A percentile compares a stretch with the other conserved stretches of the same genome.
Conservation (phyloP, 2,329 filamentous ascomycete species). For the Triangularia setosa region DNA sequence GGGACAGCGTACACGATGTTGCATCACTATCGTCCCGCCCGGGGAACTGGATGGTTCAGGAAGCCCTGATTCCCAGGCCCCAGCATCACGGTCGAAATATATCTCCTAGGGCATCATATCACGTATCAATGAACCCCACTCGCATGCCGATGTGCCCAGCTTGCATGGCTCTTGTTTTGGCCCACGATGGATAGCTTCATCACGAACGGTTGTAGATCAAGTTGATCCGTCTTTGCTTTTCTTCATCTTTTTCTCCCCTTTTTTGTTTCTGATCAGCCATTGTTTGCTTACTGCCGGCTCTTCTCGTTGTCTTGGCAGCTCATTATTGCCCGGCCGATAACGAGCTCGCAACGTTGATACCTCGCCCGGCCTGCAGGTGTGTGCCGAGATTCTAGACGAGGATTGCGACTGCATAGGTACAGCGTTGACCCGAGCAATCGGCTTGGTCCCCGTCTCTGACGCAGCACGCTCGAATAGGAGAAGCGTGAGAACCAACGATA, state of each 20-base stretch:
- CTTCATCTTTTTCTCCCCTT: not conserved
- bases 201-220: not conserved
- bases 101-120: not conserved
- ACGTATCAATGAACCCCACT: not conserved
- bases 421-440: not conserved
- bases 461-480: constrained; percentile 5
- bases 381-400: not conserved
- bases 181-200: not conserved
- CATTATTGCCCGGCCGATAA: not conserved
- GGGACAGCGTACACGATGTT: not conserved
- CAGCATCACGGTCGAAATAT: not conserved
- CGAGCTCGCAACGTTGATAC: not conserved
- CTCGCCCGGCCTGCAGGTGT: not conserved
- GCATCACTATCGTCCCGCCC: constrained; percentile 1
- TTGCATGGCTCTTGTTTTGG: not conserved
- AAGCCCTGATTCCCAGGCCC: not conserved
- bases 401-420: not conserved
- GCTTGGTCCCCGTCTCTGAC: not conserved
- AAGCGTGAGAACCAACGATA: not conserved
- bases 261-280: not conserved
- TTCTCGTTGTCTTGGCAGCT: not conserved
- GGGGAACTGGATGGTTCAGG: constrained; percentile 3
- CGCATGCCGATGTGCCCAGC: not conserved
- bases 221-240: not conserved
- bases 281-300: not conserved